Conservation (phyloP, 768 basidiomycete genomes). For the Podaxis sp. region DNA sequence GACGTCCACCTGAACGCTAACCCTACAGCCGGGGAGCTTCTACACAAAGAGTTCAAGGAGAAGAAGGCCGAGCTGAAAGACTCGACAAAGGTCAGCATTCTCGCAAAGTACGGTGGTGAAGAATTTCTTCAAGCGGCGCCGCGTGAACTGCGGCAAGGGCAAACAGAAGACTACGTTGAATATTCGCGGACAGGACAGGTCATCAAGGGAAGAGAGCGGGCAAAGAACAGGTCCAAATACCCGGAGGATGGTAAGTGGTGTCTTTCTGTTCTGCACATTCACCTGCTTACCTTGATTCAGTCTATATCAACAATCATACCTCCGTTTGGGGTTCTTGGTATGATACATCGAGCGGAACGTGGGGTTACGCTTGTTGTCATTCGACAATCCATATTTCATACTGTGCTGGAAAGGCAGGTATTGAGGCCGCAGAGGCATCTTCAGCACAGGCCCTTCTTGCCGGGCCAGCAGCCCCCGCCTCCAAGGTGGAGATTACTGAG, state of each 20-base stretch:
- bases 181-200: slow-evolving; percentile 91
- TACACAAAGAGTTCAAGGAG: slow-evolving; percentile 86
- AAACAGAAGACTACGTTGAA: slow-evolving; percentile 97
- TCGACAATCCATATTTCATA: slow-evolving; percentile 83
- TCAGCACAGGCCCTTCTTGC: slow-evolving; percentile 65
- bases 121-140: slow-evolving; percentile 88
- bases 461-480: slow-evolving; percentile 27
- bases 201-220: slow-evolving; percentile 87
- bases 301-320: slow-evolving; percentile 89
- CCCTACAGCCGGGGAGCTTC: slow-evolving; percentile 90
- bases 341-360: slow-evolving; percentile 57
- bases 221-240: slow-evolving; percentile 88
- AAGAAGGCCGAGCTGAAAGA: slow-evolving; percentile 93
- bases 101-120: slow-evolving; percentile 92
- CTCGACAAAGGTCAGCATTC: slow-evolving; percentile 81
- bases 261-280: slow-evolving; percentile 1
- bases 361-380: slow-evolving; percentile 97
- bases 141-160: slow-evolving; percentile 87
- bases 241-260: slow-evolving; percentile 82
- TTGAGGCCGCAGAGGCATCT: slow-evolving; percentile 72
- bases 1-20: slow-evolving; percentile 95
- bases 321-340: slow-evolving; percentile 99
- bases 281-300: slow-evolving; percentile 34
- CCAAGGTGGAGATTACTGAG: slow-evolving; percentile 20
- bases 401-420: slow-evolving; percentile 85